Percentiles rank a stretch among this genome's conserved stretches.
Conservation (phyloP, 305 asterid genomes). For the Ajuga reptans region DNA sequence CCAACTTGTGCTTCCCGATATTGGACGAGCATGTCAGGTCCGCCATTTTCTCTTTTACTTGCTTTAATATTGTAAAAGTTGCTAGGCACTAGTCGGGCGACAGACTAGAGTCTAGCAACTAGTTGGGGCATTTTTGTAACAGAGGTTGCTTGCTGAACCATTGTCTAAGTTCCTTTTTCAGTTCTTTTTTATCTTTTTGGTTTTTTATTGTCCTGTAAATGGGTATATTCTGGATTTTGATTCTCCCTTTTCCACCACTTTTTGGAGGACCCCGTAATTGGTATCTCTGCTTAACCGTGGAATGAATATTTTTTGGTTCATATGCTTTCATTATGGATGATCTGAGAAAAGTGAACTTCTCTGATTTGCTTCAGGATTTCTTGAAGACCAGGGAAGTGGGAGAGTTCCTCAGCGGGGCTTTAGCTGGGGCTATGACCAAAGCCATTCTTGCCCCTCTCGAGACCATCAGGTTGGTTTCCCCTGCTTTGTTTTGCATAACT, state of each 20-base stretch:
- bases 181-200: neutral
- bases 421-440: slow-evolving; percentile 97
- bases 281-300: neutral
- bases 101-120: too few relatives aligned
- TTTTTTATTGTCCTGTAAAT: neutral
- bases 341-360: slow-evolving; percentile 14
- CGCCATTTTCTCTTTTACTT: neutral
- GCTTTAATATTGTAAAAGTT: too few relatives aligned
- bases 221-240: neutral
- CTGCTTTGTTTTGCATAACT: neutral
- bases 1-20: slow-evolving; percentile 35
- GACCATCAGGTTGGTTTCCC: slow-evolving; percentile 66
- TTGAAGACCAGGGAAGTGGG: slow-evolving; percentile 64
- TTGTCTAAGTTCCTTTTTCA: neutral
- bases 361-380: slow-evolving; percentile 44
- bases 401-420: slow-evolving; percentile 90
- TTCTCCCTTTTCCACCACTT: neutral
- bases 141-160: too few relatives aligned
- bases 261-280: neutral
- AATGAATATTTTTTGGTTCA: neutral
- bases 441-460: slow-evolving; percentile 96
- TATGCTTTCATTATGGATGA: neutral
- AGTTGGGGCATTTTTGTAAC: too few relatives aligned
- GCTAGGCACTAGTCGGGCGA: too few relatives aligned
- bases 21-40: slow-evolving; percentile 49